These are phyloP conservation scores for Ormosia semicastrata DNA, from an alignment of 306 rosid genomes.

Conservation along the genomic window DNA sequence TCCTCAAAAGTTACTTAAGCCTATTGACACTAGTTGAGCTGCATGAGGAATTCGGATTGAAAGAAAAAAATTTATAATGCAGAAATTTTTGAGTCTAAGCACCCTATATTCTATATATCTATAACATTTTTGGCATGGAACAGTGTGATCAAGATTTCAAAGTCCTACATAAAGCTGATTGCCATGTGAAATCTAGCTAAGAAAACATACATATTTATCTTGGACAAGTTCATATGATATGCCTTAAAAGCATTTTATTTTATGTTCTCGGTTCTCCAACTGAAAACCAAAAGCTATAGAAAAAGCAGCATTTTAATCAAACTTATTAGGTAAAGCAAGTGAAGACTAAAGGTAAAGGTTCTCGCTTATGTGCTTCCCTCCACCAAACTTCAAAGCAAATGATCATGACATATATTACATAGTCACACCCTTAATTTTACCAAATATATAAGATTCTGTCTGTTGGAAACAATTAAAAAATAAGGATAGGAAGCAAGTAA, in stretches of 20 bases:
- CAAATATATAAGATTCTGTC: background rate
- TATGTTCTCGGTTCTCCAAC: too few species aligned
- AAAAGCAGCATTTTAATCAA: background rate
- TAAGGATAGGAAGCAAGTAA: background rate
- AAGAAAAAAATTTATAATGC: background rate
- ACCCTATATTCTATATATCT: background rate
- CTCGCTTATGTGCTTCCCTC: background rate
- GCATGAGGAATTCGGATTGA: background rate
- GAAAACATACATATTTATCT: background rate
- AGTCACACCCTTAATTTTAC: background rate
- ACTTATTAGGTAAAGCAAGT: background rate
- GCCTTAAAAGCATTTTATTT: background rate
- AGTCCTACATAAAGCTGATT: background rate
- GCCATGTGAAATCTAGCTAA: background rate
- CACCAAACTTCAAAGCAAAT: background rate
- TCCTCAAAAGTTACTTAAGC: background rate
- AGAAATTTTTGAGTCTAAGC: background rate
- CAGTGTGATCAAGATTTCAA: background rate
- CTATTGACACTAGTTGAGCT: background rate
- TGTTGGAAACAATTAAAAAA: background rate
- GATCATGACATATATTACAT: background rate
- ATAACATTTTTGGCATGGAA: background rate
- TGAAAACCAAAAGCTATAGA: background rate
- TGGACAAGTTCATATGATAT: background rate
- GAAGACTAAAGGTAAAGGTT: background rate